phyloP scores from a whole-genome alignment of 805 yeast species.

The Hagleromyces aurorensis region DNA sequence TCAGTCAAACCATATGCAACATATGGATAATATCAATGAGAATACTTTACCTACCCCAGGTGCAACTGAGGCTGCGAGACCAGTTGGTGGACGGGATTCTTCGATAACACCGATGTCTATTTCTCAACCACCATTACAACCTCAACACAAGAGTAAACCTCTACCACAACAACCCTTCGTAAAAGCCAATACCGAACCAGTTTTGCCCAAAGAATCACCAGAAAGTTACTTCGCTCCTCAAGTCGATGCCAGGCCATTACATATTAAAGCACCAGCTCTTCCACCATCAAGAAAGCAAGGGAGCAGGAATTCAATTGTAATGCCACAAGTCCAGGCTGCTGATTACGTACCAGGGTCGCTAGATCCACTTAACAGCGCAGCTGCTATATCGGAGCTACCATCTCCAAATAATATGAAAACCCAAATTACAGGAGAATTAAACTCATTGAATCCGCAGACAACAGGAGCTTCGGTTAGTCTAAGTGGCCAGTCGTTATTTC shows the following conservation, averaged over 20 bases:
- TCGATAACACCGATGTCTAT: slow-evolving; percentile 20
- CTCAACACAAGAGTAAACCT: slow-evolving; percentile 24
- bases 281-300: slow-evolving; percentile 50
- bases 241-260: slow-evolving; percentile 15
- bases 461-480: slow-evolving; percentile 35
- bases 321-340: slow-evolving; percentile 8
- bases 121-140: slow-evolving; percentile 32
- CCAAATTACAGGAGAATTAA: slow-evolving; percentile 28
- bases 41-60: too few species aligned
- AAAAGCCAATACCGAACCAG: slow-evolving; percentile 19
- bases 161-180: too few species aligned
- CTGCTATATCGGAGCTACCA: slow-evolving; percentile 11
- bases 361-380: not conserved
- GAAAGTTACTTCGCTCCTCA: slow-evolving; percentile 4
- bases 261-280: slow-evolving; percentile 42
- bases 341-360: slow-evolving; percentile 7
- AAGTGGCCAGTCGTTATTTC: slow-evolving; percentile 31
- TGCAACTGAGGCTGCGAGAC: not conserved
- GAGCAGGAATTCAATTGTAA: slow-evolving; percentile 19
- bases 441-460: slow-evolving; percentile 34
- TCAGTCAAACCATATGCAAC: too few species aligned
- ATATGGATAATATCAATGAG: too few species aligned
- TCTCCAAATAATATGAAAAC: slow-evolving; percentile 7
- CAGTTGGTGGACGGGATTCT: not conserved
- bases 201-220: slow-evolving; percentile 1